These are phyloP conservation scores for Paracorniculantispora psalliotae DNA, from an alignment of 2,329 filamentous ascomycete genomes.

Conservation along the genomic window DNA sequence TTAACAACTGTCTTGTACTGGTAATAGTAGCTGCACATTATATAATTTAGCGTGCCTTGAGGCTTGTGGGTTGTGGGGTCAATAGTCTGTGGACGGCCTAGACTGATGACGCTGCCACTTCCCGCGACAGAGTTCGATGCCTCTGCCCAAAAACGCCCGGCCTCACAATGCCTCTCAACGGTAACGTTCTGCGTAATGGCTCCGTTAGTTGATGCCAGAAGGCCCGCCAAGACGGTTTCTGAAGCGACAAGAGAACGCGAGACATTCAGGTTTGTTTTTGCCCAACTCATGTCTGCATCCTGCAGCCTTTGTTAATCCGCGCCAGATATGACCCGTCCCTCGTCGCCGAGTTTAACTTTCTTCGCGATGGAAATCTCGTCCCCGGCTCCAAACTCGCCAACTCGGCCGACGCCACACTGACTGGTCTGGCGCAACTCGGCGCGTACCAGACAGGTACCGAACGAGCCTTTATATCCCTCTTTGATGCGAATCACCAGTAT, in stretches of 20 bases:
- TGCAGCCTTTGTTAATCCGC: neutral
- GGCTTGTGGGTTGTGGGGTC: too few relatives aligned
- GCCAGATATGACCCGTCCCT: neutral
- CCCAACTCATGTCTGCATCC: neutral
- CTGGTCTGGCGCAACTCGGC: conserved; percentile 42
- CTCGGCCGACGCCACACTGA: conserved; percentile 32
- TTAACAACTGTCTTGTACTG: too few relatives aligned
- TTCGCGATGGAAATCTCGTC: neutral
- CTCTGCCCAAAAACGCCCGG: too few relatives aligned
- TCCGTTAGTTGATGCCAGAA: neutral
- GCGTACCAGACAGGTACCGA: conserved; percentile 36
- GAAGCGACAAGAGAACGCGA: neutral
- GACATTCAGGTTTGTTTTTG: neutral
- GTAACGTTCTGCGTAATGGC: neutral
- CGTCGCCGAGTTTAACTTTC: neutral
- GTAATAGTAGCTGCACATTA: too few relatives aligned
- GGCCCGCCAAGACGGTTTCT: neutral
- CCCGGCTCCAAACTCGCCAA: conserved; percentile 16
- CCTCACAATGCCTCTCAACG: too few relatives aligned
- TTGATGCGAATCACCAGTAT: conserved; percentile 40
- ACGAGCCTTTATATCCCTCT: conserved; percentile 42
- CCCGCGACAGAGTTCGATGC: too few relatives aligned
- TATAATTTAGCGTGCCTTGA: too few relatives aligned
- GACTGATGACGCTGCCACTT: too few relatives aligned
- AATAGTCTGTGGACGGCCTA: too few relatives aligned